Percentiles rank a stretch among this genome's conserved stretches.
These are phyloP conservation scores for Claviceps pazoutovae DNA, from an alignment of 2,329 filamentous ascomycete species.

Conservation along the genomic window DNA sequence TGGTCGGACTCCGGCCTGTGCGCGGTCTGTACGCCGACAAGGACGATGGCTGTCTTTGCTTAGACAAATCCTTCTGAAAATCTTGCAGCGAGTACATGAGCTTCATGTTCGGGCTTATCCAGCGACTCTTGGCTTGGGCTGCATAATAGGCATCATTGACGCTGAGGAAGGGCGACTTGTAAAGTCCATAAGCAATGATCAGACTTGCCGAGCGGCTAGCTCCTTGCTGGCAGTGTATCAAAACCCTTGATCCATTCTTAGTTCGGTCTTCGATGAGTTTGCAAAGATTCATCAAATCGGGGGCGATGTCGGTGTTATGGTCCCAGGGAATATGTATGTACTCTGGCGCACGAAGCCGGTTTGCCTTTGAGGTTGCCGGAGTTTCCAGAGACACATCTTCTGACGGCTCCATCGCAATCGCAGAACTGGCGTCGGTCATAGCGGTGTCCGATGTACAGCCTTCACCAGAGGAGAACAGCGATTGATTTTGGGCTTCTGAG, in stretches of 20 bases:
- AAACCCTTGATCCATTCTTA: conserved; percentile 59
- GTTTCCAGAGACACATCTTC: conserved; percentile 27
- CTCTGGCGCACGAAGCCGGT: conserved; percentile 45
- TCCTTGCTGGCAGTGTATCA: conserved; percentile 77
- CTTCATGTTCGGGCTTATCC: conserved; percentile 88
- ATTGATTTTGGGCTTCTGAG: conserved; percentile 13
- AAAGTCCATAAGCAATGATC: conserved; percentile 76
- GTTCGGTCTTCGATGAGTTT: conserved; percentile 62
- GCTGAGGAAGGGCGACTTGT: conserved; percentile 59
- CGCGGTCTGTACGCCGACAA: conserved; percentile 34
- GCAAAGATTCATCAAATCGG: conserved; percentile 61
- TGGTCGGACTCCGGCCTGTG: conserved; percentile 40
- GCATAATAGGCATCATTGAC: conserved; percentile 75
- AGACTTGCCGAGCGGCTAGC: conserved; percentile 74
- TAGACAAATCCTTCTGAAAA: conserved; percentile 52
- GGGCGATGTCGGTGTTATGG: conserved; percentile 74
- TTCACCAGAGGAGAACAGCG: conserved; percentile 20
- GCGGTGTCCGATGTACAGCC: conserved; percentile 40
- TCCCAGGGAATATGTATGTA: conserved; percentile 85
- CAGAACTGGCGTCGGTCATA: conserved; percentile 41
- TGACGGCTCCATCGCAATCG: conserved; percentile 42
- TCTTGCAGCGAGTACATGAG: conserved; percentile 81
- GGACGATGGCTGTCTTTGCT: conserved; percentile 30
- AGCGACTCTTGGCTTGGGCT: conserved; percentile 67
- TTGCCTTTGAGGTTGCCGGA: conserved; percentile 42